Percentiles rank a stretch among this genome's conserved stretches.
These are phyloP conservation scores for Lathyrus tuberosus DNA, from an alignment of 306 rosid genomes.

Conservation along the genomic window DNA sequence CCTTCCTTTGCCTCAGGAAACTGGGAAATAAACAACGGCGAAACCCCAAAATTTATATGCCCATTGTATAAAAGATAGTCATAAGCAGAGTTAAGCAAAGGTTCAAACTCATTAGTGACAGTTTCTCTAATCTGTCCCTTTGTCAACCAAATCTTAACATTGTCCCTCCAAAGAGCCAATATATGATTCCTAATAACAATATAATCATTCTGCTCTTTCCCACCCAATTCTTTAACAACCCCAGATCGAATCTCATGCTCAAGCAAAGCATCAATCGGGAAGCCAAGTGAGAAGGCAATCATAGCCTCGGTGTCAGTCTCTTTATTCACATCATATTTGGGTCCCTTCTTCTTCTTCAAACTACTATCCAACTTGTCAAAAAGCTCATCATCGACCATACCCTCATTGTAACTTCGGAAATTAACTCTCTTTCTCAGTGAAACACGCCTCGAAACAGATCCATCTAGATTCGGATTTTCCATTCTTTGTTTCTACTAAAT, in stretches of 20 bases:
- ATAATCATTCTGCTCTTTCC: constrained; percentile 92
- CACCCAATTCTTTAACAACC: constrained; percentile 79
- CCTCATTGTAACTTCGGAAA: constrained; percentile 68
- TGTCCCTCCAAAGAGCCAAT: constrained; percentile 82
- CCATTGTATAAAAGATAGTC: constrained; percentile 80
- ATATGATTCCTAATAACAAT: constrained; percentile 92
- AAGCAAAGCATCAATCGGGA: constrained; percentile 78
- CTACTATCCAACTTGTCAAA: constrained; percentile 69
- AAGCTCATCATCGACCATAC: constrained; percentile 81
- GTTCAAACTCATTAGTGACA: constrained; percentile 71
- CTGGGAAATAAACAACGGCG: constrained; percentile 60
- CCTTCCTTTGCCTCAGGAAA: constrained; percentile 74
- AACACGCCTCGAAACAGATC: constrained; percentile 55
- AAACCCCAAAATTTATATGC: constrained; percentile 87
- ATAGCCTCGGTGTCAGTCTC: constrained; percentile 92
- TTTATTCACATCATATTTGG: constrained; percentile 72
- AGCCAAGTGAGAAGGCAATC: constrained; percentile 87
- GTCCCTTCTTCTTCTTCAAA: constrained; percentile 63
- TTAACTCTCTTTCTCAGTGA: constrained; percentile 67
- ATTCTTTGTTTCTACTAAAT: constrained; percentile 37
- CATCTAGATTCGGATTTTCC: constrained; percentile 55
- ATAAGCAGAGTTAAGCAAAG: constrained; percentile 79
- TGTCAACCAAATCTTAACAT: constrained; percentile 76
- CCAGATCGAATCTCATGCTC: constrained; percentile 82
- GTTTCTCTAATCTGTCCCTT: constrained; percentile 78